These are phyloP conservation scores for Cladosporium velox DNA, from an alignment of 2,329 filamentous ascomycete genomes.

Conservation along the genomic window DNA sequence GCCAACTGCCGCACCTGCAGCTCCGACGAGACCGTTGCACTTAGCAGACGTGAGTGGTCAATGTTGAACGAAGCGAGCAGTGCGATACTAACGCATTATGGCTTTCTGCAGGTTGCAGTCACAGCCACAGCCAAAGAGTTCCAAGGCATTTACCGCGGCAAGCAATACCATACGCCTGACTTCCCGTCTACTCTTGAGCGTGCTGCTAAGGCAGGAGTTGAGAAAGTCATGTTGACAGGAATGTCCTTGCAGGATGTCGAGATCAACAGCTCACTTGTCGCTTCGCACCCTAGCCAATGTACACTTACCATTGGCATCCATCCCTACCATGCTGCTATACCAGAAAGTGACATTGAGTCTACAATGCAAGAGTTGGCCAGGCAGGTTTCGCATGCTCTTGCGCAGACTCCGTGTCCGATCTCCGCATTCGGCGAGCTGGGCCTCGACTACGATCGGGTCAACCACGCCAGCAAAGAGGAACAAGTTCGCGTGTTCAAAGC, in stretches of 20 bases:
- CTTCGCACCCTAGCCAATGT: constrained; percentile 36
- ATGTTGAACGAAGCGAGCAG: neutral
- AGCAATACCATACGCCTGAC: constrained; percentile 52
- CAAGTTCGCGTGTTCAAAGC: constrained; percentile 46
- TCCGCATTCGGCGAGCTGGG: constrained; percentile 54
- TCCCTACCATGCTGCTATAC: constrained; percentile 53
- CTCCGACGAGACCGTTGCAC: neutral
- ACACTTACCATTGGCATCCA: constrained; percentile 54
- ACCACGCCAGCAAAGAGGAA: constrained; percentile 45
- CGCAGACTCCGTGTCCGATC: constrained; percentile 33
- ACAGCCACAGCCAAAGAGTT: constrained; percentile 46
- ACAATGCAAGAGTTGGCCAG: constrained; percentile 32
- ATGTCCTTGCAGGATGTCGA: constrained; percentile 47
- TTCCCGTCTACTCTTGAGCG: constrained; percentile 48
- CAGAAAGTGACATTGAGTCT: constrained; percentile 37
- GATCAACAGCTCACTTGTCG: constrained; percentile 31
- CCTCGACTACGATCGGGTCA: constrained; percentile 53
- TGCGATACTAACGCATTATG: neutral
- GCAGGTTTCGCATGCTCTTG: constrained; percentile 29
- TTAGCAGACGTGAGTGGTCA: constrained; percentile 15
- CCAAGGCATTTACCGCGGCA: constrained; percentile 53
- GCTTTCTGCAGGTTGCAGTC: constrained; percentile 33
- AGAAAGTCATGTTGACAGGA: constrained; percentile 42
- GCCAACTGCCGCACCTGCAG: constrained; percentile 6
- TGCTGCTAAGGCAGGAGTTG: constrained; percentile 44